Base-by-base conservation (phyloP, 768 basidiomycete genomes). In the Suillus subalutaceus region DNA sequence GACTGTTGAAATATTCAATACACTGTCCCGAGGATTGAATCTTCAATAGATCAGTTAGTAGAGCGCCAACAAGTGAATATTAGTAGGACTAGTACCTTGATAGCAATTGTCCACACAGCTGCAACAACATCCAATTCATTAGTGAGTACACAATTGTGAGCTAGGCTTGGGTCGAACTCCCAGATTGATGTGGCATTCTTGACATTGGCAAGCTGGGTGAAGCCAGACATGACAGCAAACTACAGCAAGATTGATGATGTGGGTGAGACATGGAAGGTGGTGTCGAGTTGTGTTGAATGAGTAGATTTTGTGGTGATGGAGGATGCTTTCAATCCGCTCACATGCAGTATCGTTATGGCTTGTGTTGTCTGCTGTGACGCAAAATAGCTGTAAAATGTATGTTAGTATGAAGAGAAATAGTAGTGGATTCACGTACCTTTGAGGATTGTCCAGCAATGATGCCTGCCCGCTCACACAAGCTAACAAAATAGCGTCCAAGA, bases 91-190 rank as follows among this genome's bases (percentile, higher is more conserved):
- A 73, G 60, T 64, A 76, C 75, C 69, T 78, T 79, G 67, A 78
- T 69, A 1, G 72, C 71, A 2, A 79, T 63, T 0, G 73, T 79
- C 1, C 68, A 64, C 13, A 79, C 70, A 2, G 74, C 70, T 6
- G 77, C 74, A 46, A 80, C 69, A 4, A 77, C 75, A 68, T 79
- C 73, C 0, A 78, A 66, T 1, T 71, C 74, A 20, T 73, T 70
- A 13, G 69, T 68, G 20, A 72, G 65, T 12, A 79, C 70, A 20
- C 63, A 64, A 56, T 79, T 78, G 52, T 67, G 66, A 6, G 59
- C 20, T 2, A 67, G 46, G 0, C 30, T 41, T 0, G 77, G 78
- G 43, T 80, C 74, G 65, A 74, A 79, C 15, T 77, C 74, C 78
- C 77, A 80, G 30, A 80, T 79, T 0, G 78, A 74, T 0, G 66